Percentiles rank a stretch among this genome's conserved stretches.
Conservation (phyloP, 768 basidiomycete genomes). For the Amanita exitialis region DNA sequence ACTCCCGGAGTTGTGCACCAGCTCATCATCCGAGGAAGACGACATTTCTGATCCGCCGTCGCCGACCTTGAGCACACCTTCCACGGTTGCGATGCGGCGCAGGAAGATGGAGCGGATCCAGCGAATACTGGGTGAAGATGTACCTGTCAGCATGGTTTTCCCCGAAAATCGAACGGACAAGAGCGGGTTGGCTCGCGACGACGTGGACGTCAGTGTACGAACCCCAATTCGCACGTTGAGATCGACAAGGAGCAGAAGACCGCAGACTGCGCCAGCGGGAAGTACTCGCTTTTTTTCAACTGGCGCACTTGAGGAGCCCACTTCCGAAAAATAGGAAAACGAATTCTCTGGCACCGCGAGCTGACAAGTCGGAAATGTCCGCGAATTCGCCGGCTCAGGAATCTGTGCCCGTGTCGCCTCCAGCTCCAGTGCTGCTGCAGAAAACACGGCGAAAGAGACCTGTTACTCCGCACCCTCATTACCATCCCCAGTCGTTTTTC, state of each 20-base stretch:
- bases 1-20: not conserved
- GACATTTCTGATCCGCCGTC: not conserved
- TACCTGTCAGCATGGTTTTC: conserved; percentile 1
- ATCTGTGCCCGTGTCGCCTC: not conserved
- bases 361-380: too few relatives aligned
- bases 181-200: not conserved
- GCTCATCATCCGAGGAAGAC: not conserved
- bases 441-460: not conserved
- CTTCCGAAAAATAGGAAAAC: not conserved
- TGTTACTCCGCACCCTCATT: not conserved
- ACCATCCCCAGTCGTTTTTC: not conserved
- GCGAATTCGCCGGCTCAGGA: not conserved
- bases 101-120: conserved; percentile 2
- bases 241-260: not conserved
- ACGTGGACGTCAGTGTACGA: not conserved
- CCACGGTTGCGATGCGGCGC: not conserved
- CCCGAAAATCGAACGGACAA: not conserved
- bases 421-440: not conserved
- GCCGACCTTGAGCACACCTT: not conserved
- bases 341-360: too few relatives aligned
- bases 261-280: not conserved
- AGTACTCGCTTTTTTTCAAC: not conserved
- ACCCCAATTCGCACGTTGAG: not conserved
- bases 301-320: not conserved
- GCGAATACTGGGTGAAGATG: conserved; percentile 2